These are phyloP conservation scores for Phyllosticta ampelicida DNA, from an alignment of 2,329 filamentous ascomycete species.

Conservation along the genomic window DNA sequence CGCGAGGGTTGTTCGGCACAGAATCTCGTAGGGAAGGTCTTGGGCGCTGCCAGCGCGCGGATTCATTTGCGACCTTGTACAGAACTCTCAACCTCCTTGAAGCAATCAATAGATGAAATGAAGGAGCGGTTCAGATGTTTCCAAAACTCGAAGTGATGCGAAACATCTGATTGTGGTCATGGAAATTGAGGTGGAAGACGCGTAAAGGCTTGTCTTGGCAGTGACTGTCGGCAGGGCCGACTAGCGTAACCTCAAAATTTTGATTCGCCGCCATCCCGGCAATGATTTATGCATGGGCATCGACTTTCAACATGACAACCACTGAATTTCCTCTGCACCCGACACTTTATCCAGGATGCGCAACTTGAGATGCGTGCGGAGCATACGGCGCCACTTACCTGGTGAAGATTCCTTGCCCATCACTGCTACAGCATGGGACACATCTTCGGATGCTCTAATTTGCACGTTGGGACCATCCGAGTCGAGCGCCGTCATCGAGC, in stretches of 20 bases:
- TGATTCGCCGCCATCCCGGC: slow-evolving; percentile 8
- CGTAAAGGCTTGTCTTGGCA: slow-evolving; percentile 4
- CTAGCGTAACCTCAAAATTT: slow-evolving; percentile 11
- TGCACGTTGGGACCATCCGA: slow-evolving; percentile 74
- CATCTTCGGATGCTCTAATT: slow-evolving; percentile 63
- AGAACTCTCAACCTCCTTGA: slow-evolving; percentile 1
- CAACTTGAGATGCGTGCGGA: slow-evolving; percentile 71
- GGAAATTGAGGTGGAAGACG: background rate
- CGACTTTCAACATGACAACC: slow-evolving; percentile 11
- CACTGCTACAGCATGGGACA: slow-evolving; percentile 78
- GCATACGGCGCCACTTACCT: slow-evolving; percentile 52
- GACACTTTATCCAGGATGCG: slow-evolving; percentile 51
- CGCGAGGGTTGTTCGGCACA: background rate
- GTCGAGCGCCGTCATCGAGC: slow-evolving; percentile 59
- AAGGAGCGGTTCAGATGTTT: background rate
- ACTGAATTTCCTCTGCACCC: slow-evolving; percentile 3
- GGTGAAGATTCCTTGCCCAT: slow-evolving; percentile 43
- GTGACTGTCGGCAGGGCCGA: slow-evolving; percentile 7
- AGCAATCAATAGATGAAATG: slow-evolving; percentile 6
- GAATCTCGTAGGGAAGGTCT: background rate
- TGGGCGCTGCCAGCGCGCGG: background rate
- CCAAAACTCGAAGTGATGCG: background rate
- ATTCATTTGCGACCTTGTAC: slow-evolving; percentile 1
- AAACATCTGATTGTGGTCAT: background rate
- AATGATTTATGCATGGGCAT: background rate